phyloP scores from a whole-genome alignment of 306 rosid species.

The Vigna nakashimae region DNA sequence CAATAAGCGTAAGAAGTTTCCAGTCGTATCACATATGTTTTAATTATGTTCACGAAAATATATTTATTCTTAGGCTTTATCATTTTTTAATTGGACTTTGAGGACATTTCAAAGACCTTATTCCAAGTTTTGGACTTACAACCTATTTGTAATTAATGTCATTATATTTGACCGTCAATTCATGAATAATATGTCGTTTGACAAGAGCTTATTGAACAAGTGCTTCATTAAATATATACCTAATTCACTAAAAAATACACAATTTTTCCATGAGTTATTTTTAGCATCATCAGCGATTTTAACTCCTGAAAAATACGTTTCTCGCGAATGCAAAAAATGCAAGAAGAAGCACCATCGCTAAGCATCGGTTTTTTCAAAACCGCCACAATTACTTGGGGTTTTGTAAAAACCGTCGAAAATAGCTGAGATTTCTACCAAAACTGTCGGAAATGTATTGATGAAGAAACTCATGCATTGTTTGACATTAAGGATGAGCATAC shows the following conservation, averaged over 20 bases:
- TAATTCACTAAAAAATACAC: not conserved
- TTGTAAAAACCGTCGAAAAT: too few relatives aligned
- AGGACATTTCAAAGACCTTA: not conserved
- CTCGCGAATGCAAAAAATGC: accelerated
- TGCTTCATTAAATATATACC: not conserved
- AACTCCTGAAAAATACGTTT: too few relatives aligned
- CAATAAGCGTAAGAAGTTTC: not conserved
- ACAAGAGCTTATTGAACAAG: not conserved
- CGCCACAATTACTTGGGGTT: too few relatives aligned
- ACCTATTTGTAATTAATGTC: too few relatives aligned
- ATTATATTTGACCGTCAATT: too few relatives aligned
- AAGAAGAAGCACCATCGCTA: too few relatives aligned
- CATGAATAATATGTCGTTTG: not conserved
- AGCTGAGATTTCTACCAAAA: accelerated
- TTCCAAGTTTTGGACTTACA: not conserved
- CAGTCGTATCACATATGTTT: constrained; percentile 6
- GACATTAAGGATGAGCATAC: too few relatives aligned
- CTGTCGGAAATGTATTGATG: too few relatives aligned
- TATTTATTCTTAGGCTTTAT: not conserved
- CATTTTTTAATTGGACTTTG: not conserved
- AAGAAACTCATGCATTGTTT: too few relatives aligned
- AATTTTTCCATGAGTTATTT: too few relatives aligned
- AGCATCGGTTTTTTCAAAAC: too few relatives aligned
- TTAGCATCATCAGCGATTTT: too few relatives aligned
- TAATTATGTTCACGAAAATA: constrained; percentile 14